Base-by-base conservation (phyloP, 2,329 filamentous ascomycete species). In the Arthrocladium fulminans region DNA sequence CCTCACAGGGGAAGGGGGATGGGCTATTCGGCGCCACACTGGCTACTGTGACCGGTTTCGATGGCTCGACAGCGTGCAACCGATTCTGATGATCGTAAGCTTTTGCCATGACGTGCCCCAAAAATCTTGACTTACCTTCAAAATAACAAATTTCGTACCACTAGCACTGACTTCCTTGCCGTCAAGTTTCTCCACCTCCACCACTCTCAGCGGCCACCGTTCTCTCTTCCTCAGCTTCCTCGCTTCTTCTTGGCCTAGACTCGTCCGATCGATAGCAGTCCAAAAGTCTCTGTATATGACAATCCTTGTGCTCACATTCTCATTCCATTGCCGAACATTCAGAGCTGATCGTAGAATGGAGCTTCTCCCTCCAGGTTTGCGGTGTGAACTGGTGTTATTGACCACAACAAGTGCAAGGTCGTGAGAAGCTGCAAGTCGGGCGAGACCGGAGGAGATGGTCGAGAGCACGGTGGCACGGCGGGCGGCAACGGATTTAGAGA, bases 301-400 rank as follows among this genome's bases (percentile, higher is more conserved):
- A 52, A 95, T 64, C 47, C 88, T 76, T 35, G 80, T 85, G 52
- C 80, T 78, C 30, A 95, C 71, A 25, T 81, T 83, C 54, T 79
- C 80, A 52, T 95, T 88, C 89, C 89, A 96, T 35, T 84, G 79
- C 17, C 73, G 74, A 12, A 84, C 81, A 49, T 83, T 83, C 53
- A 96, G 74, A 34, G 86, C 80, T 13, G 88, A 84, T 46, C 83
- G 76, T 42, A 97, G 70, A 9, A 83, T 77, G 12, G 88, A 84
- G 13, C 61, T 55, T 73, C 77, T 55, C 70, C 74, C 54, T 76
- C 81, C 72, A 17, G 9, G 30, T 53, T 84, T 81, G 67, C 94
- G 83, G 56, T 82, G 84, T n/a, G 87, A 94, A 35, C 83, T 84
- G 51, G 84, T 87, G 62, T 94, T 88, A 30, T 82, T 88, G 42